Percentiles rank a stretch among this genome's conserved stretches.
Conservation (phyloP, 768 basidiomycete species). For the Pleurotus tuoliensis region DNA sequence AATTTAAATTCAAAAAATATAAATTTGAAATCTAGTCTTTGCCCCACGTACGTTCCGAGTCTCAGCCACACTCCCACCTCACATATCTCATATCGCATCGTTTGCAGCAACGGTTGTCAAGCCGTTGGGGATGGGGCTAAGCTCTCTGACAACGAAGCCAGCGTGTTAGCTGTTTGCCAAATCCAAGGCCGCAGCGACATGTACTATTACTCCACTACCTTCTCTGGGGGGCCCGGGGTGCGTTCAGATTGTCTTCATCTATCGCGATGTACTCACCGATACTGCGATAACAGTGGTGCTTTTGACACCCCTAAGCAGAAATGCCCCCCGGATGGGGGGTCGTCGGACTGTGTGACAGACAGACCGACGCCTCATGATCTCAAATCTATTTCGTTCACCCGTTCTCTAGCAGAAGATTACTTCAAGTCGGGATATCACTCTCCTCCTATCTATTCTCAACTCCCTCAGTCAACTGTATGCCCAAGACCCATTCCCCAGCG, state of each 20-base stretch:
- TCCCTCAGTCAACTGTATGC: slow-evolving; percentile 12
- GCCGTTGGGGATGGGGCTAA: slow-evolving; percentile 97
- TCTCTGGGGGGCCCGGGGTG: slow-evolving; percentile 92
- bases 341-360: slow-evolving; percentile 95
- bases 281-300: slow-evolving; percentile 67
- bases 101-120: slow-evolving; percentile 85
- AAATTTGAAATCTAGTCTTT: slow-evolving; percentile 85
- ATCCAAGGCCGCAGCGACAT: slow-evolving; percentile 76
- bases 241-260: slow-evolving; percentile 21
- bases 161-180: slow-evolving; percentile 83
- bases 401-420: slow-evolving; percentile 22
- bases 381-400: slow-evolving; percentile 38
- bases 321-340: slow-evolving; percentile 97
- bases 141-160: slow-evolving; percentile 72
- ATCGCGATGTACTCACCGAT: slow-evolving; percentile 9
- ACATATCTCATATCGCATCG: slow-evolving; percentile 13
- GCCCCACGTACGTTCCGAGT: slow-evolving; percentile 72
- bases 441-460: slow-evolving; percentile 9
- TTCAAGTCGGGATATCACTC: slow-evolving; percentile 9
- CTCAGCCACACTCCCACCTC: background rate
- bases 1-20: slow-evolving; percentile 65
- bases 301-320: slow-evolving; percentile 88
- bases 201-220: slow-evolving; percentile 91
- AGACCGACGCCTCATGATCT: slow-evolving; percentile 66
- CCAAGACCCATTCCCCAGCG: slow-evolving; percentile 43